Evolutionary conservation across 2,329 filamentous ascomycete genomes (phyloP).

Genomic region (Geosmithia flava): DNA sequence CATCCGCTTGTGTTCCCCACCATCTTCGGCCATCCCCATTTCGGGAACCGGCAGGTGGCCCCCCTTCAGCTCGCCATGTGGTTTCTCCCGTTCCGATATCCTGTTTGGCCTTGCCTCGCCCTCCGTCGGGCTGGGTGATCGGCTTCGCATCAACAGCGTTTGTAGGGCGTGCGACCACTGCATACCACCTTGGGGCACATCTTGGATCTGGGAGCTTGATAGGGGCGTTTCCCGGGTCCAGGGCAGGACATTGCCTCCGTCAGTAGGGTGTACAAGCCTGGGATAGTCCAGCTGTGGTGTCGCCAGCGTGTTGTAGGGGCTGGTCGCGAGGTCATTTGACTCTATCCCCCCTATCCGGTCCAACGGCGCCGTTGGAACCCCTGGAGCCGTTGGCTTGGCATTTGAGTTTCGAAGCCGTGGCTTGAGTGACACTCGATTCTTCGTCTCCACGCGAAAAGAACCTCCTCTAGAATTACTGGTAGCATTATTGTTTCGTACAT

Average conservation of each 20-base stretch:
- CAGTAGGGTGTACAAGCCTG: neutral
- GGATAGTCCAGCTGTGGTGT: neutral
- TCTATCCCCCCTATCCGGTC: too few relatives aligned
- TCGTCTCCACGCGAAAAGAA: too few relatives aligned
- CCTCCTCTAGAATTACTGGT: neutral
- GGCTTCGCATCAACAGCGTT: neutral
- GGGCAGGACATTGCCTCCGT: neutral
- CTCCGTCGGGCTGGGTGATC: neutral
- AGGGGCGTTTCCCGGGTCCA: neutral
- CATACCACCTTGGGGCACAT: neutral
- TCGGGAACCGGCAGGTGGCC: too few relatives aligned
- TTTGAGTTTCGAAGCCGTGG: neutral
- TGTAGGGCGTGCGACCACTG: neutral
- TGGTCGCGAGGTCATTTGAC: neutral
- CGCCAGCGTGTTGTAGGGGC: neutral
- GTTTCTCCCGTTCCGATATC: neutral
- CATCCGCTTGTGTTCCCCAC: neutral
- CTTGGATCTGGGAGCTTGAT: neutral
- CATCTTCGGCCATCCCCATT: neutral
- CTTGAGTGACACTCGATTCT: neutral
- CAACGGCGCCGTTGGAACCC: neutral
- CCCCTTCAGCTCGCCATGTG: too few relatives aligned
- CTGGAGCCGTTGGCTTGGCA: neutral
- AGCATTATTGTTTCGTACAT: neutral
- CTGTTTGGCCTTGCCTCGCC: neutral